Conservation (phyloP, 1,284 basidiomycete genomes). For the Albatrellus sp. region DNA sequence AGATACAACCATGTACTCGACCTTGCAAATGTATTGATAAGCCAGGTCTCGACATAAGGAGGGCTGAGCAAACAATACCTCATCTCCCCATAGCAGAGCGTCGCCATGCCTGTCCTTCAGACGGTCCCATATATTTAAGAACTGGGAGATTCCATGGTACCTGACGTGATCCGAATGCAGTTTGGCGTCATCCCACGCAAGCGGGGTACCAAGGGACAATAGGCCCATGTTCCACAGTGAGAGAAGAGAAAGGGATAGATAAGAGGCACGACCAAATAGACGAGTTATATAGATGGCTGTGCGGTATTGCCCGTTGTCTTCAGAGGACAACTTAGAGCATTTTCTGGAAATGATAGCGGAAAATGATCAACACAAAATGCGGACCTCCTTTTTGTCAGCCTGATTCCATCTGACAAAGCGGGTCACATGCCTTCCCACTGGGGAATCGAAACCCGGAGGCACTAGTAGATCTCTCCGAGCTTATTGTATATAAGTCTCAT, state of each 20-base stretch:
- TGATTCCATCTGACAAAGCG: too few species aligned
- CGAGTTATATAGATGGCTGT: neutral
- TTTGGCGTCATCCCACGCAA: constrained; percentile 87
- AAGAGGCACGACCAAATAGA: neutral
- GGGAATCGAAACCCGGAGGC: too few species aligned
- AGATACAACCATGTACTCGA: constrained; percentile 93
- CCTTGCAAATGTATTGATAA: constrained; percentile 29
- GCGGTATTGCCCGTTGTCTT: neutral
- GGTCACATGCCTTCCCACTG: too few species aligned
- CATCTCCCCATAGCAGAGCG: constrained; percentile 96
- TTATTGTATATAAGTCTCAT: too few species aligned
- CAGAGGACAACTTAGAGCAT: too few species aligned
- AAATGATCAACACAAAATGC: too few species aligned
- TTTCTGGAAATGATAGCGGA: too few species aligned
- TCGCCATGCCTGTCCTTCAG: constrained; percentile 90
- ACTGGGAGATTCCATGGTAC: constrained; percentile 89
- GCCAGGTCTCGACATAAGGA: neutral
- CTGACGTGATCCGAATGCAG: constrained; percentile 85
- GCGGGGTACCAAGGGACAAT: constrained; percentile 87
- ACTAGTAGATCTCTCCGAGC: too few species aligned
- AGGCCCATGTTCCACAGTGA: constrained; percentile 64
- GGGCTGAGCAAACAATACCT: constrained; percentile 38
- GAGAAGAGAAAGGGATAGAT: neutral
- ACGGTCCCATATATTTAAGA: constrained; percentile 85
- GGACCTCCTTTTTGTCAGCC: too few species aligned